phyloP scores from a whole-genome alignment of 805 yeast genomes.

The Pichia phayaonensis region DNA sequence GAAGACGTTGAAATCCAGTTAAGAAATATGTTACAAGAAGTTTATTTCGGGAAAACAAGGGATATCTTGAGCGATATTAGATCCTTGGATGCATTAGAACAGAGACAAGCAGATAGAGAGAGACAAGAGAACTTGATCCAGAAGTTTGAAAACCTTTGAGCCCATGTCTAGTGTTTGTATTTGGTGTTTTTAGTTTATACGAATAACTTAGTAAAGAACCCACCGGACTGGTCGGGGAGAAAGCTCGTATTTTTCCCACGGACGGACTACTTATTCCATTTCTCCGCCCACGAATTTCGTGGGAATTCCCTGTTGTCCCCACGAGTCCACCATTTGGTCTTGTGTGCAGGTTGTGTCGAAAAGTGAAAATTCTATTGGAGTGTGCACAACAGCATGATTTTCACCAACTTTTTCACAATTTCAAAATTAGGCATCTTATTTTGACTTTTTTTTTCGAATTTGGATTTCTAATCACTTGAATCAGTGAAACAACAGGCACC shows the following conservation, averaged over 20 bases:
- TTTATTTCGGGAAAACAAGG: slow-evolving; percentile 89
- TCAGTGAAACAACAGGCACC: no score
- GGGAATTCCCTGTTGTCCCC: neutral
- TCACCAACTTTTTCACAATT: neutral
- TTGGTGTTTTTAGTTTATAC: neutral
- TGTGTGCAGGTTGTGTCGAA: neutral
- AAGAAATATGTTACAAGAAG: slow-evolving; percentile 84
- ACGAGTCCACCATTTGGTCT: no score
- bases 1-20: slow-evolving; percentile 86
- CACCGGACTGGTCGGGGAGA: no score
- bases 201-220: neutral
- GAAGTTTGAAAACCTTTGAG: slow-evolving; percentile 27
- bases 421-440: no score
- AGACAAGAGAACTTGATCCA: slow-evolving; percentile 36
- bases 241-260: no score
- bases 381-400: neutral
- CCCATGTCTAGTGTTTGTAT: neutral
- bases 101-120: slow-evolving; percentile 30
- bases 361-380: neutral
- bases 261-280: no score
- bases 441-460: no score
- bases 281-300: neutral
- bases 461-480: no score
- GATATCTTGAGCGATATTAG: slow-evolving; percentile 74
- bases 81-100: slow-evolving; percentile 31